Conservation (phyloP, 208 protist species). For the Entamoeba histolytica region DNA sequence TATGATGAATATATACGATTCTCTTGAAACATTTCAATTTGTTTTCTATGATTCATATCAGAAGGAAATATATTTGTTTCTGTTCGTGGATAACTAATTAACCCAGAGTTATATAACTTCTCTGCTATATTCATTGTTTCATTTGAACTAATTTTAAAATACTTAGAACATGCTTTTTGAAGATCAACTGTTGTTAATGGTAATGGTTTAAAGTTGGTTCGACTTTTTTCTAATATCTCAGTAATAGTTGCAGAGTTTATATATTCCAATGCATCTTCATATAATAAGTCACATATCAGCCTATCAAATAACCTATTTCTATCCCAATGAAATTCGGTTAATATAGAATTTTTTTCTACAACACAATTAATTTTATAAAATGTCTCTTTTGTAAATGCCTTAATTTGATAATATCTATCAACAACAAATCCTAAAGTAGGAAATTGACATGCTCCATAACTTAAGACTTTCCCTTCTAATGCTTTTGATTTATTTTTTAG, state of each 20-base stretch:
- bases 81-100: slow-evolving; percentile 87
- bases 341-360: background rate
- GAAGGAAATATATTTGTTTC: slow-evolving; percentile 69
- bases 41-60: background rate
- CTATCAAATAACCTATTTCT: background rate
- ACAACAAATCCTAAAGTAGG: slow-evolving; percentile 77
- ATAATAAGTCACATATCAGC: background rate
- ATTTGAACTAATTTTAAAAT: slow-evolving; percentile 22
- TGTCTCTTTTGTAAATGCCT: background rate
- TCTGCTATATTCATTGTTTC: slow-evolving; percentile 64
- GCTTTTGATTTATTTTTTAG: background rate
- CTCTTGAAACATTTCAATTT: background rate
- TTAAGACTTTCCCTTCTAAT: background rate
- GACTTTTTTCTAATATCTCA: background rate
- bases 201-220: slow-evolving; percentile 42
- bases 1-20: background rate
- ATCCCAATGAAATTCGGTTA: background rate
- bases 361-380: background rate
- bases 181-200: slow-evolving; percentile 87
- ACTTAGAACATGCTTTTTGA: slow-evolving; percentile 67
- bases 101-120: slow-evolving; percentile 71
- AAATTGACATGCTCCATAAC: slow-evolving; percentile 68
- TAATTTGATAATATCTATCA: slow-evolving; percentile 19
- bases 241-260: background rate
- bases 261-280: background rate